Conservation (phyloP, 805 yeast species). For the Zygoascus tannicola region DNA sequence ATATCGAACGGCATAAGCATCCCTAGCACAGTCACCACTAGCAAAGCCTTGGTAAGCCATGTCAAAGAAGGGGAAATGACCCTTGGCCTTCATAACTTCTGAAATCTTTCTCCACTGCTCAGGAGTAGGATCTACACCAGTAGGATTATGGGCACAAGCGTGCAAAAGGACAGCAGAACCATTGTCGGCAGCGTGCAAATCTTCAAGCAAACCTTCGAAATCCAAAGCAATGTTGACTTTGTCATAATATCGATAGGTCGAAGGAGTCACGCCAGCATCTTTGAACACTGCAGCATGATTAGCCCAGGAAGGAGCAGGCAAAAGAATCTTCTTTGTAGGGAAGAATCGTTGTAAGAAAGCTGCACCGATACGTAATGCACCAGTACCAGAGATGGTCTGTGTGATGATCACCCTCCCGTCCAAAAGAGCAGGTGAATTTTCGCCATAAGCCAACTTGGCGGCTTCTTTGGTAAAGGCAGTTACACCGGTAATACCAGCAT, state of each 20-base stretch:
- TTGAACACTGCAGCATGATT: constrained; percentile 77
- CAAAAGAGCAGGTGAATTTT: constrained; percentile 46
- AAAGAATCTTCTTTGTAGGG: constrained; percentile 45
- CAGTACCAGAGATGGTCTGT: constrained; percentile 93
- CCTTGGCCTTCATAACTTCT: constrained; percentile 47
- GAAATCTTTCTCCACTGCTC: constrained; percentile 76
- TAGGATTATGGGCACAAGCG: constrained; percentile 96
- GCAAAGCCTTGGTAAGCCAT: constrained; percentile 96
- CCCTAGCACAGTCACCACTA: constrained; percentile 71
- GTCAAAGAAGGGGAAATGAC: constrained; percentile 75
- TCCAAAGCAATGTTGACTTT: constrained; percentile 51
- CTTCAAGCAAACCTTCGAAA: constrained; percentile 51
- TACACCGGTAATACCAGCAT: constrained; percentile 78
- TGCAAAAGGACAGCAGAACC: constrained; percentile 70
- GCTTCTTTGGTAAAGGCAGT: constrained; percentile 58
- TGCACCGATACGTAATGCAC: constrained; percentile 79
- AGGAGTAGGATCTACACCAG: constrained; percentile 82
- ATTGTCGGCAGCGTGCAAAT: constrained; percentile 44
- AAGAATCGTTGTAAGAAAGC: constrained; percentile 62
- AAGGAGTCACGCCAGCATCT: constrained; percentile 56
- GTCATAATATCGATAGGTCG: constrained; percentile 65
- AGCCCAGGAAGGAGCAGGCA: constrained; percentile 92
- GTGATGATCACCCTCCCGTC: constrained; percentile 66
- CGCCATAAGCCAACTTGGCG: constrained; percentile 60
- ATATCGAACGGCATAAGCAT: constrained; percentile 47